Evolutionary conservation across 768 basidiomycete species (phyloP), one percentile per base, ranked within the genome.

Genomic region (Kwoniella sp.): DNA sequence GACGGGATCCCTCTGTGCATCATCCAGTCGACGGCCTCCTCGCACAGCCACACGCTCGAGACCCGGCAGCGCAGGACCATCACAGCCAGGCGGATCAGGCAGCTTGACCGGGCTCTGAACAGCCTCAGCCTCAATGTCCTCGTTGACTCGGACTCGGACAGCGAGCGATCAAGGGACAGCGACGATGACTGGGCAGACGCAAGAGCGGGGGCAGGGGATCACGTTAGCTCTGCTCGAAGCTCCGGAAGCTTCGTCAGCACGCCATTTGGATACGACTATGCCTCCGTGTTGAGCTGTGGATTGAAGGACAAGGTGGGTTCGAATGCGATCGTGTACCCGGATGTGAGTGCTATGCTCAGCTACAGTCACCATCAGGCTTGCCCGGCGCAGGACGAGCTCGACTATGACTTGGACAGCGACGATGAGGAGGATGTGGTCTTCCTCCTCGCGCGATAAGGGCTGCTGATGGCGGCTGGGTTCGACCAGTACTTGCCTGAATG

Each of bases 381-480:
- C n/a, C n/a, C n/a, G n/a, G n/a, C n/a, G n/a, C n/a, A n/a, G 31
- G 31, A 32, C 8, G 31, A 32, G 31, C 8, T 32, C 31, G 15
- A 14, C 3, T 38, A 38, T 38, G 5, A 20, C 19, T 20, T 5
- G 5, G 8, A 22, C 37, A 3, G 41, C 19, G 43, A 44, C 12
- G 43, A 44, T 19, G 43, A 44, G 28, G 43, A 44, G 12, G 43
- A 44, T 44, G 43, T 44, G 28, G 22, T 44, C 22, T 27, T 44
- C 43, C 3, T 44, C 7, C 27, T 44, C n/a, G 26, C n/a, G n/a
- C n/a, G n/a, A n/a, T n/a, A n/a, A n/a, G n/a, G n/a, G n/a, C n/a
- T n/a, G n/a, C n/a, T n/a, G n/a, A n/a, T n/a, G n/a, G n/a, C n/a
- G n/a, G n/a, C n/a, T n/a, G n/a, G n/a, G n/a, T n/a, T n/a, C n/a